Percentiles rank a stretch among this genome's conserved stretches.
phyloP scores from a whole-genome alignment of 257 asterid genomes.

The Nicotiana otophora region DNA sequence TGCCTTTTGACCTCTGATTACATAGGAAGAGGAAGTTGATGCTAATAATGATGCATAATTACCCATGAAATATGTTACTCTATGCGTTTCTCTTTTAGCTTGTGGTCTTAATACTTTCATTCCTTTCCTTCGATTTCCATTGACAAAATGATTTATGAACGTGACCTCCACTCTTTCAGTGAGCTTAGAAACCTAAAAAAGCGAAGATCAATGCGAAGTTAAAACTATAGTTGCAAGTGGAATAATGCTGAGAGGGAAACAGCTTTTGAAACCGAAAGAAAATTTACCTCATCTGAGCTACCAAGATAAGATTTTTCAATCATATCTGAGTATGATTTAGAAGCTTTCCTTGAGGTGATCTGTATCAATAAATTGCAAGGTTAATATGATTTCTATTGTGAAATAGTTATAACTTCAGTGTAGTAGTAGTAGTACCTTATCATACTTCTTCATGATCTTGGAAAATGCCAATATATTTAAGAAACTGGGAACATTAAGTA shows the following conservation, averaged over 20 bases:
- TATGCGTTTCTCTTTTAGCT: conserved; percentile 58
- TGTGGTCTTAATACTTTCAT: conserved; percentile 57
- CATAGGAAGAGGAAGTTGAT: neutral
- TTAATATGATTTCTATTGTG: neutral
- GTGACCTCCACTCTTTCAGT: conserved; percentile 52
- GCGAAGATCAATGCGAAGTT: neutral
- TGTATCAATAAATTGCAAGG: conserved; percentile 16
- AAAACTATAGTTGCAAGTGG: conserved; percentile 8
- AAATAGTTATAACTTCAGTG: neutral
- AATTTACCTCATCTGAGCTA: conserved; percentile 69
- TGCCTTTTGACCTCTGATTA: neutral
- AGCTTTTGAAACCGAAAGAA: neutral
- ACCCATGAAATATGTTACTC: conserved; percentile 70
- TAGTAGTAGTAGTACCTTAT: conserved; percentile 45
- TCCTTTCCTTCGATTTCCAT: conserved; percentile 73
- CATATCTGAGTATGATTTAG: conserved; percentile 63
- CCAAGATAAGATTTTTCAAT: conserved; percentile 67
- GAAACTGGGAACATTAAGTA: conserved; percentile 42
- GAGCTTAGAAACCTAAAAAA: conserved; percentile 46
- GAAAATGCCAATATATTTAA: conserved; percentile 74
- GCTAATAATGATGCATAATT: conserved; percentile 10
- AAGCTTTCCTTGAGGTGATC: conserved; percentile 76
- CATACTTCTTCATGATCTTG: conserved; percentile 86
- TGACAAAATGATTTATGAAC: conserved; percentile 63
- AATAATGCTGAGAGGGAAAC: neutral